A percentile compares a stretch with the other conserved stretches of the same genome.
Conservation (phyloP, 805 yeast species). For the Scheffersomyces lignosus region DNA sequence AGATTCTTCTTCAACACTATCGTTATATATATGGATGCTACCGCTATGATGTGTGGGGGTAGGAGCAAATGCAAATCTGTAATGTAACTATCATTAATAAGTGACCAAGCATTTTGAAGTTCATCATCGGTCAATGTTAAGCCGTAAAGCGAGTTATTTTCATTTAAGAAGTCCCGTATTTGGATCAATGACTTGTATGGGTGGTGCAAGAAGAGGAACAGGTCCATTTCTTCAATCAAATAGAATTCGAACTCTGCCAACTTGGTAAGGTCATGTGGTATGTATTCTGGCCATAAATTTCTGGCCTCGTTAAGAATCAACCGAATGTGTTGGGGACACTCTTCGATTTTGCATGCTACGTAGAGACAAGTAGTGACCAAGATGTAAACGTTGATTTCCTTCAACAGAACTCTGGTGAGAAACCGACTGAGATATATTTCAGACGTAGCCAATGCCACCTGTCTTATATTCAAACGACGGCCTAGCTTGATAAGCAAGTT, state of each 20-base stretch:
- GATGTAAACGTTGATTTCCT: slow-evolving; percentile 80
- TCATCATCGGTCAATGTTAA: slow-evolving; percentile 58
- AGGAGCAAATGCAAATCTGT: slow-evolving; percentile 80
- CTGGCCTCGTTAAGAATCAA: slow-evolving; percentile 82
- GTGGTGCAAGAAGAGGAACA: slow-evolving; percentile 70
- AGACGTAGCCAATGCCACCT: slow-evolving; percentile 84
- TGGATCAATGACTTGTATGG: slow-evolving; percentile 67
- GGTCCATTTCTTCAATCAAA: slow-evolving; percentile 80
- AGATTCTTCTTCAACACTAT: slow-evolving; percentile 52
- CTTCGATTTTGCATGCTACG: slow-evolving; percentile 91
- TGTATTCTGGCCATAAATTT: slow-evolving; percentile 90
- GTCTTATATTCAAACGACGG: slow-evolving; percentile 72
- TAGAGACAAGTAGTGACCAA: slow-evolving; percentile 84
- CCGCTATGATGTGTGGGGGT: slow-evolving; percentile 89
- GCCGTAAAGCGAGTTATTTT: slow-evolving; percentile 26
- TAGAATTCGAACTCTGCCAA: slow-evolving; percentile 96
- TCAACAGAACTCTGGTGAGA: slow-evolving; percentile 65
- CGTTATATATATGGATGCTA: slow-evolving; percentile 78
- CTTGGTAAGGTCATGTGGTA: slow-evolving; percentile 87
- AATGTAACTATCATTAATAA: slow-evolving; percentile 84
- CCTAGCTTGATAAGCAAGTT: slow-evolving; percentile 74
- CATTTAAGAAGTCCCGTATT: slow-evolving; percentile 44
- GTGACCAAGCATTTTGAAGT: slow-evolving; percentile 83
- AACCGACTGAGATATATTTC: slow-evolving; percentile 84
- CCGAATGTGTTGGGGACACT: slow-evolving; percentile 90